phyloP scores from a whole-genome alignment of 495 filamentous ascomycete species.

The Cercophora newfieldiana region DNA sequence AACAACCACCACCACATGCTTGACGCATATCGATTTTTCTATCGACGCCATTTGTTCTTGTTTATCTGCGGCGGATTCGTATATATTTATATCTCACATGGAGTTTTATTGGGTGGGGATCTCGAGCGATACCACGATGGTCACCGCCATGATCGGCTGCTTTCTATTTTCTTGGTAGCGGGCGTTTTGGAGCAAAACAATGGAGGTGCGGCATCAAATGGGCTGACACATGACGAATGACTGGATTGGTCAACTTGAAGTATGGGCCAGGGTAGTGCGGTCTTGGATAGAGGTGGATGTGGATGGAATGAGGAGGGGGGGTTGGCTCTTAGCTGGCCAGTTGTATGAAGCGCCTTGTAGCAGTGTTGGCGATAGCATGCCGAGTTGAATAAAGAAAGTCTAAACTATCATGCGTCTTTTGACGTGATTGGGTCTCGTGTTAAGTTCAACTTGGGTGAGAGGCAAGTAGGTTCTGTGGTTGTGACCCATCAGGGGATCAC shows the following conservation, averaged over 20 bases:
- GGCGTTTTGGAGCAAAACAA: slow-evolving; percentile 15
- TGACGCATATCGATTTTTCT: slow-evolving; percentile 15
- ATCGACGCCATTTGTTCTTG: not conserved
- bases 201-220: not conserved
- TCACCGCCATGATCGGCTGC: not conserved
- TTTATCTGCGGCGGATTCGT: slow-evolving; percentile 3
- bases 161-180: not conserved
- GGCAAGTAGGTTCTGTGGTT: too few relatives aligned
- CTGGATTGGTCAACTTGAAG: not conserved
- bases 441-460: too few relatives aligned
- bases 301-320: not conserved
- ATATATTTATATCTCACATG: slow-evolving; percentile 14
- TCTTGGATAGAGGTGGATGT: not conserved
- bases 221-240: slow-evolving; percentile 5
- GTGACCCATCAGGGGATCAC: too few relatives aligned
- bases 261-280: not conserved
- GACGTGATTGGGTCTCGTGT: too few relatives aligned
- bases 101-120: slow-evolving; percentile 7
- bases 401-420: too few relatives aligned
- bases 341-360: not conserved
- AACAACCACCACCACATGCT: slow-evolving; percentile 7
- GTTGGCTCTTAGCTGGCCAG: not conserved
- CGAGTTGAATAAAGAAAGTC: too few relatives aligned
- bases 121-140: slow-evolving; percentile 5
- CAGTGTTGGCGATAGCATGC: not conserved